Evolutionary conservation across 768 basidiomycete genomes (phyloP).

Genomic region (Daedalea quercina): DNA sequence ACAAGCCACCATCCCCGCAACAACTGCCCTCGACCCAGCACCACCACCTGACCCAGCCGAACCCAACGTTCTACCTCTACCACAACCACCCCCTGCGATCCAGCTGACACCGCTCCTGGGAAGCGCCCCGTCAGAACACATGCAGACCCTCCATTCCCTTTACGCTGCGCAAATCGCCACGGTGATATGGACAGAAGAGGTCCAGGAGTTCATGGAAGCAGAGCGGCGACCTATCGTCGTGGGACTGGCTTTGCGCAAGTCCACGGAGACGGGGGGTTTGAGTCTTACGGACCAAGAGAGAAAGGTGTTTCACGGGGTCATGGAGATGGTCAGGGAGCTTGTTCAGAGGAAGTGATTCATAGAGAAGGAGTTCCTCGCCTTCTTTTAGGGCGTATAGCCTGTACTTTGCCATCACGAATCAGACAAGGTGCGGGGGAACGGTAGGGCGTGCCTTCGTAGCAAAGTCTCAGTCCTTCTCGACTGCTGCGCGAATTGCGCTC

Average conservation of each 20-base stretch:
- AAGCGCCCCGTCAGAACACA: constrained; percentile 56
- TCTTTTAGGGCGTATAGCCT: too few relatives aligned
- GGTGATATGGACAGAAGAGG: constrained; percentile 60
- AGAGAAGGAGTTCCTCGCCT: too few relatives aligned
- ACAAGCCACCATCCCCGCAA: constrained; percentile 69
- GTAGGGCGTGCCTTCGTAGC: not conserved
- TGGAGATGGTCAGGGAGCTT: constrained; percentile 35
- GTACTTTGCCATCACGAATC: not conserved
- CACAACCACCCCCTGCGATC: constrained; percentile 63
- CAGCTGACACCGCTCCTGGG: constrained; percentile 77
- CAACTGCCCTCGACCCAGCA: constrained; percentile 41
- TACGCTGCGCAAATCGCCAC: constrained; percentile 88
- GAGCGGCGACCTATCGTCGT: constrained; percentile 61
- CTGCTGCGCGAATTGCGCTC: constrained; percentile 13
- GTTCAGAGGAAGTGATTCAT: constrained; percentile 7
- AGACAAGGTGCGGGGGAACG: not conserved
- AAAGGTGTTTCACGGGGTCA: constrained; percentile 34
- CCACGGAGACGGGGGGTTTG: constrained; percentile 14
- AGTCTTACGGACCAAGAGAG: constrained; percentile 27
- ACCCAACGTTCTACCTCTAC: constrained; percentile 34
- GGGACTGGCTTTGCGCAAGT: constrained; percentile 58
- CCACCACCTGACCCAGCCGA: constrained; percentile 29
- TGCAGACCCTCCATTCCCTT: constrained; percentile 67
- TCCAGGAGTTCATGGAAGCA: constrained; percentile 32
- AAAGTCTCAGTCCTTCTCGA: constrained; percentile 5